Evolutionary conservation across 1,139 yeast species (phyloP).

Genomic region (Sugiyamaella xylanicola): DNA sequence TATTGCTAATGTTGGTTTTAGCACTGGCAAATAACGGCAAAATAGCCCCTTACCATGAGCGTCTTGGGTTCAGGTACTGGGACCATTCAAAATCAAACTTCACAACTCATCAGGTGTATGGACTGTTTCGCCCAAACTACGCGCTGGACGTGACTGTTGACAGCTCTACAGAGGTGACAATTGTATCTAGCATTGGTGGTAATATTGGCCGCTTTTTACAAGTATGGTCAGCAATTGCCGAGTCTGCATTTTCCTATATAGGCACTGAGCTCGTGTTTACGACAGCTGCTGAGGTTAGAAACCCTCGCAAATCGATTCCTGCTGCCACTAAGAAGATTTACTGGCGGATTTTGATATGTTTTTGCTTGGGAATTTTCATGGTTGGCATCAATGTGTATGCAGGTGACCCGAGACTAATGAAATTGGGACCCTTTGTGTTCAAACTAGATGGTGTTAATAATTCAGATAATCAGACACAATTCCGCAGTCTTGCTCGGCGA

Average conservation of each 20-base stretch:
- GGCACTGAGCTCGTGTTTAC: constrained; percentile 84
- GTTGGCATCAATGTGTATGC: constrained; percentile 72
- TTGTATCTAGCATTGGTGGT: constrained; percentile 58
- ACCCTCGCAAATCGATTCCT: constrained; percentile 78
- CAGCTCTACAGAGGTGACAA: constrained; percentile 49
- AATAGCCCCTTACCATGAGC: constrained; percentile 40
- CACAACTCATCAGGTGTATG: constrained; percentile 57
- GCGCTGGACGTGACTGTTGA: constrained; percentile 41
- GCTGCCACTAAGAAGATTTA: constrained; percentile 75
- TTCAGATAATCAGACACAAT: too few species aligned
- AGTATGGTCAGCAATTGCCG: constrained; percentile 61
- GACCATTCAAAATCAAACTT: constrained; percentile 52
- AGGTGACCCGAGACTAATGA: constrained; percentile 65
- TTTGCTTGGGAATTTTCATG: constrained; percentile 68
- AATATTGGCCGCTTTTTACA: constrained; percentile 65
- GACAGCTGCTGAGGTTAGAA: constrained; percentile 84
- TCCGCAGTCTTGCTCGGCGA: too few species aligned
- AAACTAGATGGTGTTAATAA: constrained; percentile 9
- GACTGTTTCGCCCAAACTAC: constrained; percentile 71
- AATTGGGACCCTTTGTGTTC: constrained; percentile 15
- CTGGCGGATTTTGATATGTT: constrained; percentile 69
- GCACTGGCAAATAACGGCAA: constrained; percentile 62
- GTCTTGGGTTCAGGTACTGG: constrained; percentile 73
- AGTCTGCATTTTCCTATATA: constrained; percentile 71
- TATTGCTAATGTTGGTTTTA: constrained; percentile 63